Evolutionary conservation across 805 yeast species (phyloP), one percentile per base, ranked within the genome.

Genomic region (Yamadazyma phyllophila): DNA sequence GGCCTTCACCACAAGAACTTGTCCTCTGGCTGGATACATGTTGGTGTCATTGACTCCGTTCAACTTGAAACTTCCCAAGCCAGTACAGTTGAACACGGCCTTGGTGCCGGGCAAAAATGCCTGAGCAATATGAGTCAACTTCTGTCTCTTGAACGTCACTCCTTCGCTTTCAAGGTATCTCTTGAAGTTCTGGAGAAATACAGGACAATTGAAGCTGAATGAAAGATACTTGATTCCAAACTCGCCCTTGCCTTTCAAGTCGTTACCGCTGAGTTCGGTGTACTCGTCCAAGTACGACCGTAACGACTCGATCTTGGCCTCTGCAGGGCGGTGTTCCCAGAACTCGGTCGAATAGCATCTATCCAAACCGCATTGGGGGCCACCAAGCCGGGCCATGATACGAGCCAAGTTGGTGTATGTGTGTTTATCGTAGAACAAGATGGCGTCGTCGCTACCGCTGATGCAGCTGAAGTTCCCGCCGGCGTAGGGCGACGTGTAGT

Each of bases 401-500:
- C 57, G 55, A 7, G 7, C n/a, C 36, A 85, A 60, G 54, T 77
- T 71, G 16, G 67, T 57, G 58, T 81, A 85, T 2, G 89, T 82
- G 54, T 66, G 69, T 56, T 73, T 74, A 57, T 84, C 91, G 53
- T 68, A 81, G 3, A 58, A 59, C 42, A 82, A 54, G 0, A 67
- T 62, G 4, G 53, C 55, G 1, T 56, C 52, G 37, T 82, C 86
- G 48, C 75, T 72, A 2, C 82, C 85, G 0, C 87, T 76, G 39
- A 84, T 82, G 37, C 69, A 51, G 14, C 65, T 61, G 50, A 73
- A 60, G 61, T 63, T 54, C 7, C 68, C 68, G 6, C 74, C 76
- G 0, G 96, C 96, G 78, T 85, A 84, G 0, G 96, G 96, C 0
- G 91, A 84, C 1, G 96, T 82, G 61, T 83, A 88, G 41, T 78